Conservation (phyloP, 768 basidiomycete genomes). For the Sporobolomyces roseus region DNA sequence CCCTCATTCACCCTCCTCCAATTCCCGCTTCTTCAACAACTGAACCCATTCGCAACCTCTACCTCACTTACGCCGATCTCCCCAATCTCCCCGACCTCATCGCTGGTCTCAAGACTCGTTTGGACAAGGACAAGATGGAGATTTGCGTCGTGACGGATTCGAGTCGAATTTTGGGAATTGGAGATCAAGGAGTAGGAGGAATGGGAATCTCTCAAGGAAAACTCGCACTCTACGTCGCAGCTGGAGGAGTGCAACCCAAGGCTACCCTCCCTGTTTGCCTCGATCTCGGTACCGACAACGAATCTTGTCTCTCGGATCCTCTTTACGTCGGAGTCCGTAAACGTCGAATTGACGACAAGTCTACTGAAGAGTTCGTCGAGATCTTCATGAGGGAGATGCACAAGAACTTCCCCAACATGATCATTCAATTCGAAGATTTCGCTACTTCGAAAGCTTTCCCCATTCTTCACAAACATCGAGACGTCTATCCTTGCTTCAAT, state of each 20-base stretch:
- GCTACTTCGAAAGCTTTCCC: conserved; percentile 85
- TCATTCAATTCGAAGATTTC: conserved; percentile 63
- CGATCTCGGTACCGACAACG: conserved; percentile 85
- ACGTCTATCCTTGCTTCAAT: conserved; percentile 54
- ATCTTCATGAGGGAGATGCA: conserved; percentile 85
- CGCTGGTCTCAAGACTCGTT: conserved; percentile 50
- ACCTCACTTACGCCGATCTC: conserved; percentile 73
- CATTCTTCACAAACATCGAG: conserved; percentile 71
- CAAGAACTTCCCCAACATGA: conserved; percentile 43
- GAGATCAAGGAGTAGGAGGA: conserved; percentile 51
- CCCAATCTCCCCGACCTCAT: conserved; percentile 70
- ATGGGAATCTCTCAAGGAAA: conserved; percentile 46
- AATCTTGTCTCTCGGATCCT: conserved; percentile 73
- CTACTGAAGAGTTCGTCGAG: conserved; percentile 68
- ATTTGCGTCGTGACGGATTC: conserved; percentile 93
- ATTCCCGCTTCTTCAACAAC: neutral
- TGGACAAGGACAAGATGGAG: conserved; percentile 66
- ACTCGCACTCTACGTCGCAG: conserved; percentile 59
- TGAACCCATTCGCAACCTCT: conserved; percentile 46
- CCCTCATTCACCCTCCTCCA: conserved; percentile 38
- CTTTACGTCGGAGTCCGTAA: conserved; percentile 75
- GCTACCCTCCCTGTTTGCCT: conserved; percentile 72
- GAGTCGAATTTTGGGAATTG: conserved; percentile 84
- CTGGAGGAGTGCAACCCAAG: conserved; percentile 60
- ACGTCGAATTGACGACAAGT: neutral